Percentiles rank a stretch among this genome's conserved stretches.
phyloP scores from a whole-genome alignment of 2,329 filamentous ascomycete genomes.

The Pseudogymnoascus verrucosus region DNA sequence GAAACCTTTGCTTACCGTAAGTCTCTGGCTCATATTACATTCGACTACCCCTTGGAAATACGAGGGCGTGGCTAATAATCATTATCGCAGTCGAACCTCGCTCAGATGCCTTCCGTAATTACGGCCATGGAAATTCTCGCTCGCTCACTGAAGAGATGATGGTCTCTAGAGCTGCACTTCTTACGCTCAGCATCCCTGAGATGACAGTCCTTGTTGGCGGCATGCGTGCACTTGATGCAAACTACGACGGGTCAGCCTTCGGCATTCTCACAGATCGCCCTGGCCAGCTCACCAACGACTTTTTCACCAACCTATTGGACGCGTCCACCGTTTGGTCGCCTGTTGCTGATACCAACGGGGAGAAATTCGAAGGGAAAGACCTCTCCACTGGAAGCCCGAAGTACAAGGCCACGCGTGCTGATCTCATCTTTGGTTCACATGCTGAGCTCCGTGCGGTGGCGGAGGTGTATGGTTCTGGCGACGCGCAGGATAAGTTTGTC shows the following conservation, averaged over 20 bases:
- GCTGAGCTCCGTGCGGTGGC: constrained; percentile 49
- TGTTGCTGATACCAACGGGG: constrained; percentile 30
- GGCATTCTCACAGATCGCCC: constrained; percentile 48
- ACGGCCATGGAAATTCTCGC: constrained; percentile 41
- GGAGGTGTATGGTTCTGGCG: constrained; percentile 46
- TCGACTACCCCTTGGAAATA: background rate
- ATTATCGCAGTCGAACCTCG: constrained; percentile 37
- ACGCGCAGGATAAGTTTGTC: constrained; percentile 43
- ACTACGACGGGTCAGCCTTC: constrained; percentile 46
- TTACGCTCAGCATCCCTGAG: constrained; percentile 48
- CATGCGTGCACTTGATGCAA: constrained; percentile 46
- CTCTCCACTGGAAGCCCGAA: constrained; percentile 47
- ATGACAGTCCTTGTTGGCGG: constrained; percentile 49
- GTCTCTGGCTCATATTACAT: background rate
- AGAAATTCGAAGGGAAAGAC: constrained; percentile 46
- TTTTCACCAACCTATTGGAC: constrained; percentile 54
- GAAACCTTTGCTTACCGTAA: constrained; percentile 40
- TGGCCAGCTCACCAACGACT: constrained; percentile 50
- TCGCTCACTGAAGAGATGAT: constrained; percentile 48
- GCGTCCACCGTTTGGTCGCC: constrained; percentile 45
- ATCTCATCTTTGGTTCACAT: constrained; percentile 51
- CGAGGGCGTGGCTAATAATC: background rate
- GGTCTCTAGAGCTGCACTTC: constrained; percentile 48
- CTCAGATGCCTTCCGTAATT: constrained; percentile 53
- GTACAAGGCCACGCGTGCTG: constrained; percentile 47